Percentiles rank a stretch among this genome's conserved stretches.
These are phyloP conservation scores for Vitis rupestris DNA, from an alignment of 164 flowering plant genomes.

Conservation along the genomic window DNA sequence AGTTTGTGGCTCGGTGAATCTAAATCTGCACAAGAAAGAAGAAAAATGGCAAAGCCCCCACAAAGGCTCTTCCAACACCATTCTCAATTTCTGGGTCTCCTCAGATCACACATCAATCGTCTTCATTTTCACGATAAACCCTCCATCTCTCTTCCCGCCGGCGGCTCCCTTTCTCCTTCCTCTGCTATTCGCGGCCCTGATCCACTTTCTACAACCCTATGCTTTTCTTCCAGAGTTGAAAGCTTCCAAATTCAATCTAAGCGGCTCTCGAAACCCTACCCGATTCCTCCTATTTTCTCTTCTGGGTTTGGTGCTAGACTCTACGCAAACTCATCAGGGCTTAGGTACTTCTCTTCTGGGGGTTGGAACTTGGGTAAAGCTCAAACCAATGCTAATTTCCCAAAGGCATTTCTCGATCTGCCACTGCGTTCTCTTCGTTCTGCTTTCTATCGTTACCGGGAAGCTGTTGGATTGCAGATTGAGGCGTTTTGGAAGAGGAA, in stretches of 20 bases:
- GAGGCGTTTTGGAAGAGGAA: slow-evolving; percentile 88
- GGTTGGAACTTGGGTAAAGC: slow-evolving; percentile 21
- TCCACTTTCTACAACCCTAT: no score
- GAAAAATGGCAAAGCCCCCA: no score
- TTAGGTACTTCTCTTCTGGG: slow-evolving; percentile 38
- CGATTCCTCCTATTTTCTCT: slow-evolving; percentile 1
- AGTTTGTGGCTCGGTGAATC: slow-evolving; percentile 7
- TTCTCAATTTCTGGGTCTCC: no score
- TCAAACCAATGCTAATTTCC: slow-evolving; percentile 23
- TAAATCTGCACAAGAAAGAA: not conserved
- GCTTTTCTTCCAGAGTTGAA: no score
- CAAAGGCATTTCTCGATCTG: slow-evolving; percentile 39
- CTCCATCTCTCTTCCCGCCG: no score
- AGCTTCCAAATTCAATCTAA: no score
- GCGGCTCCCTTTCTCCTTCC: no score
- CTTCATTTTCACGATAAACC: no score
- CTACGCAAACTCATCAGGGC: not conserved
- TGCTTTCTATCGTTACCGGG: slow-evolving; percentile 51
- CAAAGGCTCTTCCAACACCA: no score
- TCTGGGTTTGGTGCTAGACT: slow-evolving; percentile 6
- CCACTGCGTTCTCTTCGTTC: slow-evolving; percentile 40
- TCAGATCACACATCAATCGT: no score
- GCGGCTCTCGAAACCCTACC: no score
- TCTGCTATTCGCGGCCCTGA: no score
- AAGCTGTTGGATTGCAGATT: slow-evolving; percentile 71